Percentiles rank a stretch among this genome's conserved stretches.
These are phyloP conservation scores for Neurospora sp. DNA, from an alignment of 495 filamentous ascomycete genomes.

Conservation along the genomic window DNA sequence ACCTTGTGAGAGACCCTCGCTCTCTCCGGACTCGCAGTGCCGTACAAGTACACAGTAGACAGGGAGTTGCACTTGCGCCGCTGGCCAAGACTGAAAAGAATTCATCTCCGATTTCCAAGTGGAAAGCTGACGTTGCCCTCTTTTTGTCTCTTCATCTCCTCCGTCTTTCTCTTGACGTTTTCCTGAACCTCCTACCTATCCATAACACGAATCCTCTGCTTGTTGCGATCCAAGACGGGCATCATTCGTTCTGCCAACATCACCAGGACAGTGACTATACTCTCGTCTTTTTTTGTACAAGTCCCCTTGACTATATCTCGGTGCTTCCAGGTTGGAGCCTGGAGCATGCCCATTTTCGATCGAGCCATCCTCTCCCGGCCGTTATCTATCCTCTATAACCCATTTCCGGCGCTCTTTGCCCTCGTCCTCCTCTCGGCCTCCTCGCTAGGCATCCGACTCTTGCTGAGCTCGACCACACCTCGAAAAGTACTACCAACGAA, in stretches of 20 bases:
- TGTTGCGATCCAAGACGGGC: background rate
- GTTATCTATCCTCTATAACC: conserved; percentile 12
- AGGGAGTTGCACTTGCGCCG: background rate
- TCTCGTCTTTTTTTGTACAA: background rate
- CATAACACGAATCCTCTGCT: background rate
- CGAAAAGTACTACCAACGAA: background rate
- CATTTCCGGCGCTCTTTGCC: conserved; percentile 15
- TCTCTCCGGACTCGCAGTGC: background rate
- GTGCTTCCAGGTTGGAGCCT: conserved; percentile 12
- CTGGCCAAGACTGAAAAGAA: background rate
- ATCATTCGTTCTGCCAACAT: background rate
- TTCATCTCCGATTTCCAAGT: background rate
- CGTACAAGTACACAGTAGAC: background rate
- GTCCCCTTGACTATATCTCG: background rate
- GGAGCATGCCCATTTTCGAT: conserved; percentile 17
- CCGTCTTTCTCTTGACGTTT: background rate
- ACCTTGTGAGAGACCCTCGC: background rate
- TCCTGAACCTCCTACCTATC: background rate
- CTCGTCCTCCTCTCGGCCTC: conserved; percentile 16
- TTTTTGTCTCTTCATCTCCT: background rate
- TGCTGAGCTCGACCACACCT: conserved; percentile 4
- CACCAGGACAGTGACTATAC: background rate
- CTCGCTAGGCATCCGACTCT: conserved; percentile 4
- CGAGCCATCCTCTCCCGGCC: conserved; percentile 13
- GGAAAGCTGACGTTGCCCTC: background rate